These are phyloP conservation scores for Globomyces pollinis-pini DNA, from an alignment of 192 early-diverging fungal species.

Conservation along the genomic window DNA sequence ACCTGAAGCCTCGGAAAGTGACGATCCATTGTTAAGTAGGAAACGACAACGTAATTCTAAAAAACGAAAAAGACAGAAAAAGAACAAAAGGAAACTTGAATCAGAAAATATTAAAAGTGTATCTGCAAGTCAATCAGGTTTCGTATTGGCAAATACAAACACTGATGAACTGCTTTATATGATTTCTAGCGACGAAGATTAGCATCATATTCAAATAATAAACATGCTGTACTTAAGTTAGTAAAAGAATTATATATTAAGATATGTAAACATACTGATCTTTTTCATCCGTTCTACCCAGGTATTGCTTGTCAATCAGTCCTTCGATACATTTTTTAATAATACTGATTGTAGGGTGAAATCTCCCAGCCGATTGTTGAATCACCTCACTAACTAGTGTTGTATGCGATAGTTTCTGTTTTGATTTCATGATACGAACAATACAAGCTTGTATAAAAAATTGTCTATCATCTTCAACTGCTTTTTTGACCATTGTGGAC, in stretches of 20 bases:
- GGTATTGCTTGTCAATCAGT: conserved; percentile 78
- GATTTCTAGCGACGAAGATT: too few relatives aligned
- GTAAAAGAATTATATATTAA: conserved; percentile 23
- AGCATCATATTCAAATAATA: background rate
- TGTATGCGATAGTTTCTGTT: conserved; percentile 56
- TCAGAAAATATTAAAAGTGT: too few relatives aligned
- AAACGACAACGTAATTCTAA: too few relatives aligned
- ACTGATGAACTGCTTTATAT: too few relatives aligned
- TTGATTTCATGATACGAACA: conserved; percentile 81
- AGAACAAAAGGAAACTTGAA: too few relatives aligned
- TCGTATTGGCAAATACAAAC: too few relatives aligned
- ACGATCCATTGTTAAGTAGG: too few relatives aligned
- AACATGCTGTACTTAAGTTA: too few relatives aligned
- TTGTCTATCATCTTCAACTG: conserved; percentile 72
- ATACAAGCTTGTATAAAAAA: conserved; percentile 66
- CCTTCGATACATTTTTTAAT: conserved; percentile 84
- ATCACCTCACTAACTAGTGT: conserved; percentile 70
- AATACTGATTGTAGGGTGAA: conserved; percentile 59
- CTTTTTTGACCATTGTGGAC: conserved; percentile 41
- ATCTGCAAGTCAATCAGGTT: too few relatives aligned
- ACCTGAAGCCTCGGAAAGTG: too few relatives aligned
- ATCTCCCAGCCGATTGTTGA: conserved; percentile 58
- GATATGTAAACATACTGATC: conserved; percentile 65
- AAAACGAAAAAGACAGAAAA: too few relatives aligned
- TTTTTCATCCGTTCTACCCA: conserved; percentile 44